phyloP scores from a whole-genome alignment of 2,329 filamentous ascomycete species.

The Neofusicoccum cordaticola region DNA sequence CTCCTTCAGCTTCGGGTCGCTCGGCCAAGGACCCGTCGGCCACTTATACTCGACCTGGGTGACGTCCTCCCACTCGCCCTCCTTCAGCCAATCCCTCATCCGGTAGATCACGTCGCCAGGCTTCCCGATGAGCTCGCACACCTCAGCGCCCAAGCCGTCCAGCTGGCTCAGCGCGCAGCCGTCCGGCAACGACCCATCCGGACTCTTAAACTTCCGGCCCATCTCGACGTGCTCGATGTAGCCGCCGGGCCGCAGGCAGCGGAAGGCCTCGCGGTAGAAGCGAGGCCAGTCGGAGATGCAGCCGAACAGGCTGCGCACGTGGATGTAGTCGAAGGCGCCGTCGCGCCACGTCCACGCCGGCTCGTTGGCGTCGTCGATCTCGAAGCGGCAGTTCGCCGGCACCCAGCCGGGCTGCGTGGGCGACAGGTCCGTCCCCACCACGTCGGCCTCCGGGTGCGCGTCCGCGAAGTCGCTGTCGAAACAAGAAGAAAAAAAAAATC shows the following conservation, averaged over 20 bases:
- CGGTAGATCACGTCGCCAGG: conserved; percentile 35
- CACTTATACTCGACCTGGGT: conserved; percentile 41
- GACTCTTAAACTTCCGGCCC: conserved; percentile 23
- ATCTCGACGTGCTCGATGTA: conserved; percentile 31
- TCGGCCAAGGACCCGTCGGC: conserved; percentile 31
- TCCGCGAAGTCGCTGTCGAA: conserved; percentile 17
- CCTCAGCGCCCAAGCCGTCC: conserved; percentile 25
- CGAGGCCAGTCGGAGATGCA: conserved; percentile 25
- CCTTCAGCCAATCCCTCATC: conserved; percentile 44
- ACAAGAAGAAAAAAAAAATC: not conserved
- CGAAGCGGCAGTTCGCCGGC: conserved; percentile 46
- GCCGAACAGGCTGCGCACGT: conserved; percentile 28
- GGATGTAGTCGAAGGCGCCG: conserved; percentile 49
- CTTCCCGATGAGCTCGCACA: conserved; percentile 30
- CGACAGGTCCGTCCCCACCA: conserved; percentile 49
- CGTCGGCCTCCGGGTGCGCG: conserved; percentile 35
- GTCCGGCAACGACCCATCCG: conserved; percentile 24
- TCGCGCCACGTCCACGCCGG: conserved; percentile 17
- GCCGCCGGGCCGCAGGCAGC: conserved; percentile 26
- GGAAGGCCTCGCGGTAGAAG: conserved; percentile 24
- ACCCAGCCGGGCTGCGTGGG: conserved; percentile 40
- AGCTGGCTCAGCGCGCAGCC: conserved; percentile 26
- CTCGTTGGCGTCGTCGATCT: conserved; percentile 46
- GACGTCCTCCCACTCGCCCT: conserved; percentile 55
- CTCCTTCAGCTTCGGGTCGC: conserved; percentile 32